Conservation (phyloP, 2,329 filamentous ascomycete genomes). For the Cytospora chrysosperma region DNA sequence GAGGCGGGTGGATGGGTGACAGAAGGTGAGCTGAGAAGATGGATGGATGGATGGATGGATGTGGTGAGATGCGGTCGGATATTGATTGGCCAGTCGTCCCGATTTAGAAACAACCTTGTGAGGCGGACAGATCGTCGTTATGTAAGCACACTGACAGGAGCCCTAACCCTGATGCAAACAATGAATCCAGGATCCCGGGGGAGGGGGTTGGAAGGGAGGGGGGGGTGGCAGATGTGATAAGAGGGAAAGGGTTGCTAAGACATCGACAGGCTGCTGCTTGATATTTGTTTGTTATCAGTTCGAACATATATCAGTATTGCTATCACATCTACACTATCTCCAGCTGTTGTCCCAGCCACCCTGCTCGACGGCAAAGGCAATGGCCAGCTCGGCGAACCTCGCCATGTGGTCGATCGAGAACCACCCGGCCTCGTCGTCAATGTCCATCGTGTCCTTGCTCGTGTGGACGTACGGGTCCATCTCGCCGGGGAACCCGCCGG, state of each 20-base stretch:
- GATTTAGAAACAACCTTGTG: conserved; percentile 9
- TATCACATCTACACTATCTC: conserved; percentile 30
- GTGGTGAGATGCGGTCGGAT: neutral
- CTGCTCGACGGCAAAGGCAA: conserved; percentile 41
- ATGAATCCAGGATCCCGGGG: too few species aligned
- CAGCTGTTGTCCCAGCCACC: conserved; percentile 41
- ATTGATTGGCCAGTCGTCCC: neutral
- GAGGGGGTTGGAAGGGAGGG: too few species aligned
- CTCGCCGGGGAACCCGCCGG: conserved; percentile 34
- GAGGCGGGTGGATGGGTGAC: neutral
- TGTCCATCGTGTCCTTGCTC: conserved; percentile 37
- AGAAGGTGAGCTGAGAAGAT: neutral
- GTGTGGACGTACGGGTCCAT: conserved; percentile 41
- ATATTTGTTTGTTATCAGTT: too few species aligned
- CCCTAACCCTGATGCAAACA: neutral
- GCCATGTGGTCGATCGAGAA: conserved; percentile 43
- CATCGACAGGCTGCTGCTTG: too few species aligned
- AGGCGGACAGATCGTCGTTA: neutral
- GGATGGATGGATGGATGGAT: too few species aligned
- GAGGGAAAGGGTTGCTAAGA: too few species aligned
- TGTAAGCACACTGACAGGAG: neutral
- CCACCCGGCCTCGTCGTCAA: conserved; percentile 38
- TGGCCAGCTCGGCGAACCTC: conserved; percentile 40
- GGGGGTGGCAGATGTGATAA: too few species aligned
- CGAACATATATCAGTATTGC: too few species aligned